These are phyloP conservation scores for Hebeloma cylindrosporum DNA, from an alignment of 768 basidiomycete species.

Conservation along the genomic window DNA sequence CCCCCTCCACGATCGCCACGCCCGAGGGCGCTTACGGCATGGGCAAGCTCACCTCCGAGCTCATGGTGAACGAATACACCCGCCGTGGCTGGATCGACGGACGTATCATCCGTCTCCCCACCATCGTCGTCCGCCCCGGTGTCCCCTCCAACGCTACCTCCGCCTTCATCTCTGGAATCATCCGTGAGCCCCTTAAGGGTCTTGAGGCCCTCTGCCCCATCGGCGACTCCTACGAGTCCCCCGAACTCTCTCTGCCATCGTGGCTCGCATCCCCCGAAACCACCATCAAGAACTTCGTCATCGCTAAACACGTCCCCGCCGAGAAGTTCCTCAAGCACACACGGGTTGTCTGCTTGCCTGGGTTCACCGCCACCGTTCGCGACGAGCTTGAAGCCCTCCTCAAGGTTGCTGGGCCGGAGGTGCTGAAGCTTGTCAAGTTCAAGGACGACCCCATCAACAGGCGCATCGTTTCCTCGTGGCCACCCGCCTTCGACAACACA, in stretches of 20 bases:
- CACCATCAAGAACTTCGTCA: conserved; percentile 53
- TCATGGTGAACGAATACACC: conserved; percentile 59
- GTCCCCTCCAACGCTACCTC: conserved; percentile 54
- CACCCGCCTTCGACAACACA: conserved; percentile 43
- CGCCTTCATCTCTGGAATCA: conserved; percentile 56
- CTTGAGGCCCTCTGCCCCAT: conserved; percentile 51
- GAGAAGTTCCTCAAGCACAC: conserved; percentile 42
- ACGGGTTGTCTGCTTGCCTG: conserved; percentile 58
- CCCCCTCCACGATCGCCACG: conserved; percentile 48
- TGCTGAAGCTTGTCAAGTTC: conserved; percentile 46
- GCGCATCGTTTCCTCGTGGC: conserved; percentile 50
- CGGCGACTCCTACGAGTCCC: conserved; percentile 42
- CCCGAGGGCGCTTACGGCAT: conserved; percentile 60
- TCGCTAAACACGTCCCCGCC: conserved; percentile 47
- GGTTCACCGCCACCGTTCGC: conserved; percentile 55
- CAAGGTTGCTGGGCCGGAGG: conserved; percentile 49
- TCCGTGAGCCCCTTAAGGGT: conserved; percentile 59
- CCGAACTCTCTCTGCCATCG: conserved; percentile 43
- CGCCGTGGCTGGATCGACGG: conserved; percentile 59
- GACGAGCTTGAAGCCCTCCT: conserved; percentile 55
- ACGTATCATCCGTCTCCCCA: conserved; percentile 58
- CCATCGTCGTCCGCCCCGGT: conserved; percentile 57
- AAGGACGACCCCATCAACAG: conserved; percentile 43
- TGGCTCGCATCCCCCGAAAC: conserved; percentile 55
- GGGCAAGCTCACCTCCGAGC: conserved; percentile 54